Evolutionary conservation across 2,329 filamentous ascomycete species (phyloP), one percentile per base, ranked within the genome.

Genomic region (Fusarium proliferatum): DNA sequence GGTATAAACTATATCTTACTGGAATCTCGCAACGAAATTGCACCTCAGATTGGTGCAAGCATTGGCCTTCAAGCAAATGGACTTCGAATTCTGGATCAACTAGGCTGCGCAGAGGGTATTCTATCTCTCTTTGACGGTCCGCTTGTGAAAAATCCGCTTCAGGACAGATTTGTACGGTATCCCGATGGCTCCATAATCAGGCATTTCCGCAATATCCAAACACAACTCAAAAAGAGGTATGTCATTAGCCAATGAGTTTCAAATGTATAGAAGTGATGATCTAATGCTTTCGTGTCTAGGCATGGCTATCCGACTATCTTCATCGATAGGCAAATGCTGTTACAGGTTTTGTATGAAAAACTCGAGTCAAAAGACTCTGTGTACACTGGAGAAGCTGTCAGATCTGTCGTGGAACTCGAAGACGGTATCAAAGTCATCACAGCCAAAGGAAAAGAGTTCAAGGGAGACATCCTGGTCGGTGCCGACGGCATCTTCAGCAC

Each of bases 1-100:
- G 49, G 51, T 26, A 84, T 89, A 56, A 82, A 87, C 65, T 89
- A 84, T 71, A 67, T 87, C 9, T 65, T 89, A 1, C 81, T 89
- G 0, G 87, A 90, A 68, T 77, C 79, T 1, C 79, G 84, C 56
- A 36, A 67, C 0, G 76, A 82, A 0, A 83, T 88, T 26, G 82
- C 83, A 2, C 86, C 87, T 0, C 79, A 83, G 42, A 78, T 85
- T 1, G 88, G 88, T 2, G 86, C 86, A 1, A 84, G 82, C 11
- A 86, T 90, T 42, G 85, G 81, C 3, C 70, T 88, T 1, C 67
- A 82, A 1, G 80, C 87, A 1, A 80, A 85, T 39, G 85, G 85
- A 2, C 63, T 78, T 9, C 80, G 84, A 2, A 84, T 89, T 11
- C 74, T 88, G 2, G 86, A 88, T 55, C 88, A 90, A 26, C 11